phyloP scores from a whole-genome alignment of 1,284 basidiomycete genomes.

The Cutaneotrichosporon cutaneum region DNA sequence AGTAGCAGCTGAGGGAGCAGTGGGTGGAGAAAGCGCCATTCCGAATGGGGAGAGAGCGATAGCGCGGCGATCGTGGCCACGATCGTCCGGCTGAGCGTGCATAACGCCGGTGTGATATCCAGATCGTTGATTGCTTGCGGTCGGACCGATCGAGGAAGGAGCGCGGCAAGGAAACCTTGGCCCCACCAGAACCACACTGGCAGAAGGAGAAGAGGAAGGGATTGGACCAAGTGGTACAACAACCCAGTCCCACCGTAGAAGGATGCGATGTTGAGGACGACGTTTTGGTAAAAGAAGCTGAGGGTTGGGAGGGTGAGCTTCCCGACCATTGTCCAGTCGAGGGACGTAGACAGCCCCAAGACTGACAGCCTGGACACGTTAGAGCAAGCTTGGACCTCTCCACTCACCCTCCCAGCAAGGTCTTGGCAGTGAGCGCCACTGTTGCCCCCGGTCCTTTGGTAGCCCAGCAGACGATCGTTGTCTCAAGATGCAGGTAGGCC shows the following conservation, averaged over 20 bases:
- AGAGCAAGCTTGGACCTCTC: not conserved
- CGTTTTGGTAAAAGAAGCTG: constrained; percentile 77
- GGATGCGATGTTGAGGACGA: constrained; percentile 79
- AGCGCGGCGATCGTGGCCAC: constrained; percentile 69
- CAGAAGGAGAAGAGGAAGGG: constrained; percentile 74
- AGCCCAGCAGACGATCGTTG: not conserved
- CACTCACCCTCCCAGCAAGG: constrained; percentile 20
- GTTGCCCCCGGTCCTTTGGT: not conserved
- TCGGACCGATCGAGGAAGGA: constrained; percentile 46
- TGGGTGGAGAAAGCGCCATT: constrained; percentile 95
- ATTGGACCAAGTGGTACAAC: constrained; percentile 89
- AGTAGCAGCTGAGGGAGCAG: constrained; percentile 81
- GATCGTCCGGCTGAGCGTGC: constrained; percentile 59
- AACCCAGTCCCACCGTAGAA: constrained; percentile 88
- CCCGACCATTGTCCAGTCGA: constrained; percentile 49
- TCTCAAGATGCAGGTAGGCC: constrained; percentile 62
- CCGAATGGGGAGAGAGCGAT: constrained; percentile 84
- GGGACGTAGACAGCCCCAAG: constrained; percentile 33
- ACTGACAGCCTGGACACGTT: constrained; percentile 28
- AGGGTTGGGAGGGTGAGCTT: constrained; percentile 47
- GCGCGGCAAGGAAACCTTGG: constrained; percentile 55
- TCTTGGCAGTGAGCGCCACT: constrained; percentile 8
- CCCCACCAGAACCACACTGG: constrained; percentile 70
- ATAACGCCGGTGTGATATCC: constrained; percentile 40
- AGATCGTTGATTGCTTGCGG: constrained; percentile 24